Base-by-base conservation (phyloP, 208 protist species). In the Acanthamoeba royreba region DNA sequence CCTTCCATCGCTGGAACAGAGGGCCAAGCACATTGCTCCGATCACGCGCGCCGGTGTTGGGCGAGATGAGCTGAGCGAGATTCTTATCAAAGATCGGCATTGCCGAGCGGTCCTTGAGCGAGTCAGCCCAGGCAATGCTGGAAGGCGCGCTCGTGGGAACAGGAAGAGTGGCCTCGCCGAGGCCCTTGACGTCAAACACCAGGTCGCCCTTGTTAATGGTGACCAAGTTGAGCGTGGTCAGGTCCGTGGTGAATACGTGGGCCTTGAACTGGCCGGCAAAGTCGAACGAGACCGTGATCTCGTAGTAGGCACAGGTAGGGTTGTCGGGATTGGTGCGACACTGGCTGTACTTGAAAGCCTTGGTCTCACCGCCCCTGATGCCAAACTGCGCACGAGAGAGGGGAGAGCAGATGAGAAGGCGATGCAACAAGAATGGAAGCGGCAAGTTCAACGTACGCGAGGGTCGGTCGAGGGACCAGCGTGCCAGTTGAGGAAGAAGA, bases 1-100 rank as follows among this genome's bases (percentile, higher is more conserved):
- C 83, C 83, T 90, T 90, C 49, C 45, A 90, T 4, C 83, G 47
- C 49, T 90, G 83, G 49, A 90, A 90, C 53, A 90, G 83, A 13
- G 83, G 83, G 19, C 83, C 83, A n/a, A 90, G 40, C 53, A 90
- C 53, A 28, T 90, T 90, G 53, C 49, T 7, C 25, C 25, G 11
- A 52, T 90, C 83, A 4, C 38, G 8, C 28, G 83, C 83, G 25
- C 83, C 83, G 4, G 83, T 90, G 83, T 90, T 90, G 47, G 83
- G 83, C 19, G 83, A 90, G 17, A 90, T 72, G 49, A 81, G 11
- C 69, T 81, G 69, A 43, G 69, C 69, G 40, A 81, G 69, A 4
- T n/a, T n/a, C 69, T 81, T 81, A 42, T 81, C 42, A n/a, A 81
- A 81, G 9, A 81, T 8, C 9, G 33, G 35, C 7, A 81, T 81